Evolutionary conservation across 805 yeast genomes (phyloP).

Genomic region (Suhomyces pyralidae): DNA sequence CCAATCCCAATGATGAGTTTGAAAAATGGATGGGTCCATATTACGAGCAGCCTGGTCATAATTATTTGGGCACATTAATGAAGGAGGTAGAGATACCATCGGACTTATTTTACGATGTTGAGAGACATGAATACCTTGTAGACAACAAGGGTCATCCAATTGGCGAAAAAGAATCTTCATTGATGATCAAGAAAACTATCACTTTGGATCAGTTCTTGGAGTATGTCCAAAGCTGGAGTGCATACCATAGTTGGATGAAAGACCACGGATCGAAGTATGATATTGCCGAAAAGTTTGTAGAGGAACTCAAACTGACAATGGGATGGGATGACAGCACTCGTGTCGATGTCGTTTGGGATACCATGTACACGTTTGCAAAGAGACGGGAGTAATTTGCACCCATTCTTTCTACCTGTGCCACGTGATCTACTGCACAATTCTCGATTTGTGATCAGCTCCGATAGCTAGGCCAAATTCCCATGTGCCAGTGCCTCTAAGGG

Average conservation of each 20-base stretch:
- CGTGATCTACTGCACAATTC: neutral
- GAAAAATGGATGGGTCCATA: slow-evolving; percentile 50
- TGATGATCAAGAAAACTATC: slow-evolving; percentile 18
- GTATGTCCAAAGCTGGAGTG: slow-evolving; percentile 38
- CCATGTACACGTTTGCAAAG: slow-evolving; percentile 51
- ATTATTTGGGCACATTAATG: slow-evolving; percentile 33
- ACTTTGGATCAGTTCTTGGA: slow-evolving; percentile 19
- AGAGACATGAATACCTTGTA: slow-evolving; percentile 20
- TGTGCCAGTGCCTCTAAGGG: neutral
- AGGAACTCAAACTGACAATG: slow-evolving; percentile 39
- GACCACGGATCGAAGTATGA: slow-evolving; percentile 36
- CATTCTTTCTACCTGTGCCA: neutral
- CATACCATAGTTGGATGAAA: slow-evolving; percentile 37
- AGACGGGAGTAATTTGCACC: slow-evolving; percentile 9
- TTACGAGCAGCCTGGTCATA: slow-evolving; percentile 49
- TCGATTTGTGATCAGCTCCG: neutral
- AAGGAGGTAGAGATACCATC: slow-evolving; percentile 36
- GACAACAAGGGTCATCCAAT: slow-evolving; percentile 13
- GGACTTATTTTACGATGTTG: slow-evolving; percentile 21
- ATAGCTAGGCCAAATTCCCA: neutral
- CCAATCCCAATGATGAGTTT: slow-evolving; percentile 11
- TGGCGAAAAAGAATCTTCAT: slow-evolving; percentile 15
- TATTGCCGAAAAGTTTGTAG: slow-evolving; percentile 46
- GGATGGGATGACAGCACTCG: slow-evolving; percentile 46
- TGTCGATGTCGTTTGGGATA: slow-evolving; percentile 51